phyloP scores from a whole-genome alignment of 1,284 basidiomycete genomes.

The Leucoagaricus sp. region DNA sequence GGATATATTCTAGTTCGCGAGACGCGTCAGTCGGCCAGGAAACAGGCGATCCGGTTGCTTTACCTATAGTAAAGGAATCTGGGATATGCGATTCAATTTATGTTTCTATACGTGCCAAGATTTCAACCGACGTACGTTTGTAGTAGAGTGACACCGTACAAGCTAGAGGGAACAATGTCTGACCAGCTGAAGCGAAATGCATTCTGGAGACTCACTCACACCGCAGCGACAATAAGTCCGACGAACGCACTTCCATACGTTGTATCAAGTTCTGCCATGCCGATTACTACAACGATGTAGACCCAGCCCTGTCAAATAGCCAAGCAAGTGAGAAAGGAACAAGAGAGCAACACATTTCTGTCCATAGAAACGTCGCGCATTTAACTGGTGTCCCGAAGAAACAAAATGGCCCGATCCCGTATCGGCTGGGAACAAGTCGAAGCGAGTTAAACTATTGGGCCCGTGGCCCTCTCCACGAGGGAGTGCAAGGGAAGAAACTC shows the following conservation, averaged over 20 bases:
- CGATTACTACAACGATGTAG: not conserved
- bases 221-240: constrained; percentile 36
- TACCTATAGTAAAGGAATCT: constrained; percentile 41
- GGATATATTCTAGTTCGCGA: constrained; percentile 31
- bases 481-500: not conserved
- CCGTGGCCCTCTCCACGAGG: not conserved
- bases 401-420: not conserved
- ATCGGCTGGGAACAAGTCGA: constrained; percentile 1
- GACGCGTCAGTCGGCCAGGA: not conserved
- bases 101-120: not conserved
- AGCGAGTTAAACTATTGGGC: not conserved
- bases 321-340: not conserved
- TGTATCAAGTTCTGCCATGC: constrained; percentile 26
- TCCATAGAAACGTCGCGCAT: not conserved
- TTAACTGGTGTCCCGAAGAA: constrained; percentile 4
- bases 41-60: not conserved
- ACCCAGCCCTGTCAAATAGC: not conserved
- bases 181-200: not conserved
- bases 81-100: not conserved
- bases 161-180: constrained; percentile 12
- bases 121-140: constrained; percentile 31
- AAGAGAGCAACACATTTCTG: not conserved
- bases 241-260: constrained; percentile 41
- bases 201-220: constrained; percentile 27
- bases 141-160: constrained; percentile 39